Base-by-base conservation (phyloP, 164 flowering plant species). In the Euptelea pleiosperma region DNA sequence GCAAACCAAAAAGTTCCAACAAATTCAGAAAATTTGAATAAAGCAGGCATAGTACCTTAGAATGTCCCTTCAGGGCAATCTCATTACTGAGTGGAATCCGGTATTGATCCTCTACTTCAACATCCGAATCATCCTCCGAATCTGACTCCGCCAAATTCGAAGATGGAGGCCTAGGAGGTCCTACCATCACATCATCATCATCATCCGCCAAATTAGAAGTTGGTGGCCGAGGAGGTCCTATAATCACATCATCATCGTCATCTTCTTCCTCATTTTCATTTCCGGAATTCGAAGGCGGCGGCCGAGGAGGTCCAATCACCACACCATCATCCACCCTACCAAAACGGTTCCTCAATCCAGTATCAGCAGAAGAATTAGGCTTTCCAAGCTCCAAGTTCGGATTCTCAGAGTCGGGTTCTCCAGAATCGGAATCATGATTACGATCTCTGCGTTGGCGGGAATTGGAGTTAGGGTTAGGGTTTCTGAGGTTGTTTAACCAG, bases 61-160 rank as follows among this genome's bases (percentile, higher is more conserved):
- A 57, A 52, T 93, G 96, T 18, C 97, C 99, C 72, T 90, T 90
- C 62, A 93, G 73, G 29, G 88, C 83, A 69, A 93, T 90, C 73
- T 91, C 96, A 62, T 93, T 93, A 51, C 93, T 88, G 39, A 76
- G 47, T 1, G 99, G 99, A 55, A 93, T 85, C 70, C 85, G 70
- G 59, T 49, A 74, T 62, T 62, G 66, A 62, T 74, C 65, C 57
- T 73, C 87, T 62, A 60, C 78, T 2, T 60, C 79, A 14, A 36
- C 72, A 19, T 66, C 74, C n/a, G 42, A 44, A 43, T 63, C 73
- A 4, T 51, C 64, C 0, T 70, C 87, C 16, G 50, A 60, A 49
- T 73, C 77, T 2, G 73, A 62, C 5, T 65, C 76, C n/a, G 16
- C 63, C 22, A 44, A n/a, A 29, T 33, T 31, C 31, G 34, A n/a